A percentile compares a stretch with the other conserved stretches of the same genome.
Conservation (phyloP, 2,329 filamentous ascomycete species). For the Calonectria honghensis region DNA sequence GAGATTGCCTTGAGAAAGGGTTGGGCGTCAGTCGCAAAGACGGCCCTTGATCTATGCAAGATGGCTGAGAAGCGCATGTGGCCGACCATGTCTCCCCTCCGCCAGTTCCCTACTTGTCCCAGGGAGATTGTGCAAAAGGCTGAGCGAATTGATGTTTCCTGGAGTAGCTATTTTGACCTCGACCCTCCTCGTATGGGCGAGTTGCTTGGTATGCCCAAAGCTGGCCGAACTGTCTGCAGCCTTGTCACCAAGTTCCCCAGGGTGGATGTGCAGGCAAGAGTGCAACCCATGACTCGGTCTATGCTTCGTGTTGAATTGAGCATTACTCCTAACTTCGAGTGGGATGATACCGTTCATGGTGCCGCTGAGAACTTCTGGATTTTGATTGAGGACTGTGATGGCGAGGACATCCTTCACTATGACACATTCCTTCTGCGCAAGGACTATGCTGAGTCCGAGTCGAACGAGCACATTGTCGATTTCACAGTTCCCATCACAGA, state of each 20-base stretch:
- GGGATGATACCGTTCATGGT: constrained; percentile 94
- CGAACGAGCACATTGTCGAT: constrained; percentile 95
- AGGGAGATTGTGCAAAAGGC: constrained; percentile 92
- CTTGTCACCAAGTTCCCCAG: constrained; percentile 95
- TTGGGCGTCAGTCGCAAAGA: constrained; percentile 94
- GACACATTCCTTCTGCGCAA: constrained; percentile 94
- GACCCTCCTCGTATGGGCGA: constrained; percentile 98
- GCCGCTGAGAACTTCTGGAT: constrained; percentile 97
- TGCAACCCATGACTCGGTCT: constrained; percentile 95
- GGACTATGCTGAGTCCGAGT: constrained; percentile 89
- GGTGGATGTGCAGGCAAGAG: constrained; percentile 92
- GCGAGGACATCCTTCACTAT: constrained; percentile 95
- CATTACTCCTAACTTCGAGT: constrained; percentile 95
- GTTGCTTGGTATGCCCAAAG: constrained; percentile 91
- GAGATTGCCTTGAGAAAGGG: constrained; percentile 98
- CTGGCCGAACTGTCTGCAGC: constrained; percentile 88
- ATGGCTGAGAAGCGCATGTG: constrained; percentile 99
- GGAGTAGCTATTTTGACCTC: constrained; percentile 95
- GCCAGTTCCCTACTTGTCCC: constrained; percentile 90
- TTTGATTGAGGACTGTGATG: constrained; percentile 96
- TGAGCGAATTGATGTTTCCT: constrained; percentile 95
- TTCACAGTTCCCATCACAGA: constrained; percentile 98
- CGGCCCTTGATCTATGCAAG: constrained; percentile 95
- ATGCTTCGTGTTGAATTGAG: constrained; percentile 93
- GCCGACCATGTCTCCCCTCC: constrained; percentile 97